Evolutionary conservation across 1,284 basidiomycete genomes (phyloP), one percentile per base, ranked within the genome.

Genomic region (Ceratobasidium sp.): DNA sequence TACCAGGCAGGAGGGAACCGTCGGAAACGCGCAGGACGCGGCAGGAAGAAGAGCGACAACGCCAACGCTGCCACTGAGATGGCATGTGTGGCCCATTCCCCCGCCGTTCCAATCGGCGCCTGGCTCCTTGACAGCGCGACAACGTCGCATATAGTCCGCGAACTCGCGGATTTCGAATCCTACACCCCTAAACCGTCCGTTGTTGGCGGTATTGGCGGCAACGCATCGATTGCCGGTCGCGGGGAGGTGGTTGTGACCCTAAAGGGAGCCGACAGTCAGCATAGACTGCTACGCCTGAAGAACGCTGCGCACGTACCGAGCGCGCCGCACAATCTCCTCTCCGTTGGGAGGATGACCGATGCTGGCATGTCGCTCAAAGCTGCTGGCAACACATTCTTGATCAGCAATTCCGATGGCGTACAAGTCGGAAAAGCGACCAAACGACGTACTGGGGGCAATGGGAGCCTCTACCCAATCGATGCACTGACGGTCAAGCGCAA

Each of bases 251-350:
- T 68, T 15, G 66, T 53, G 46, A 26, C 28, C 28, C 20, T 53
- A 18, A 44, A 39, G 53, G 66, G 66, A 68, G 26, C 44, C 6
- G 39, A 39, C n/a, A 28, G 26, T 23, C 33, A 68, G 46, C 46
- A n/a, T 53, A 68, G 12, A 26, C 12, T 20, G 44, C 44, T 68
- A 28, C 66, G 26, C 66, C 66, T 68, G 5, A 68, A 51, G 33
- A 46, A 68, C 46, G 46, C 53, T 28, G 49, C 26, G 46, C 46
- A 68, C 53, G 46, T 68, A 28, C 66, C 46, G 28, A 68, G 49
- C 42, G 44, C 66, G 26, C 66, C 44, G 66, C 66, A 68, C 18
- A 68, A 68, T 39, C 66, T 68, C 4, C 18, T 64, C 61, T 64
- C 61, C 23, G 33, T 15, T 46, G 67, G 67, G 9, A 46, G 26